Conservation (phyloP, 495 filamentous ascomycete species). For the Penicillium herquei region DNA sequence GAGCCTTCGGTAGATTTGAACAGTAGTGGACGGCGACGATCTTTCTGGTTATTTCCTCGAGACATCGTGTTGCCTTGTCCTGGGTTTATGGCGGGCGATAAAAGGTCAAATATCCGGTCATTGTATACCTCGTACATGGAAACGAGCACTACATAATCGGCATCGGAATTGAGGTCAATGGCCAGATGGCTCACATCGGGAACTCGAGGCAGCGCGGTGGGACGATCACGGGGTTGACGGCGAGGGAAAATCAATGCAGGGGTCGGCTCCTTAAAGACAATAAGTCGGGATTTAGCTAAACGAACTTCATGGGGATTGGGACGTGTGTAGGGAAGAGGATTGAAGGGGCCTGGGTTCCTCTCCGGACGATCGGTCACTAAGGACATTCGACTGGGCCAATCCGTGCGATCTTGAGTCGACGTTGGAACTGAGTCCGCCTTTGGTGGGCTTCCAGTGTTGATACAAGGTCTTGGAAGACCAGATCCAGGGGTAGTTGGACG, state of each 20-base stretch:
- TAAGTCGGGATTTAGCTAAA: constrained; percentile 38
- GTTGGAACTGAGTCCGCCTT: constrained; percentile 6
- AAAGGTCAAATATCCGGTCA: constrained; percentile 92
- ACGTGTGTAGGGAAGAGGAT: constrained; percentile 21
- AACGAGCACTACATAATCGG: constrained; percentile 85
- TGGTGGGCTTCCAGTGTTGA: constrained; percentile 24
- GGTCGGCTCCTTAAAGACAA: constrained; percentile 48
- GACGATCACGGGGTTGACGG: constrained; percentile 58
- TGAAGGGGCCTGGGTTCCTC: constrained; percentile 11
- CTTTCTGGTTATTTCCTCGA: constrained; percentile 54
- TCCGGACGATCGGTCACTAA: constrained; percentile 14
- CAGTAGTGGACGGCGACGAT: constrained; percentile 70
- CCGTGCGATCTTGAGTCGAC: constrained; percentile 8
- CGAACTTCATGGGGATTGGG: constrained; percentile 15
- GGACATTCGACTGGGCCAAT: constrained; percentile 5
- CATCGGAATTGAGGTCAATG: constrained; percentile 63
- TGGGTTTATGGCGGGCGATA: constrained; percentile 55
- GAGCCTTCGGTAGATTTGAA: constrained; percentile 87
- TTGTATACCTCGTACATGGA: constrained; percentile 99
- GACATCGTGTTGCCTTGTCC: constrained; percentile 40
- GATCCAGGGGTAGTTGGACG: constrained; percentile 24
- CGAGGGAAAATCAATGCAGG: constrained; percentile 52
- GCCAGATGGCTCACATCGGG: constrained; percentile 73
- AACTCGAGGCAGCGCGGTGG: constrained; percentile 63
- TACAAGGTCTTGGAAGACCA: constrained; percentile 24